Base-by-base conservation (phyloP, 441 rosid genomes). In the Macaranga tanarius region DNA sequence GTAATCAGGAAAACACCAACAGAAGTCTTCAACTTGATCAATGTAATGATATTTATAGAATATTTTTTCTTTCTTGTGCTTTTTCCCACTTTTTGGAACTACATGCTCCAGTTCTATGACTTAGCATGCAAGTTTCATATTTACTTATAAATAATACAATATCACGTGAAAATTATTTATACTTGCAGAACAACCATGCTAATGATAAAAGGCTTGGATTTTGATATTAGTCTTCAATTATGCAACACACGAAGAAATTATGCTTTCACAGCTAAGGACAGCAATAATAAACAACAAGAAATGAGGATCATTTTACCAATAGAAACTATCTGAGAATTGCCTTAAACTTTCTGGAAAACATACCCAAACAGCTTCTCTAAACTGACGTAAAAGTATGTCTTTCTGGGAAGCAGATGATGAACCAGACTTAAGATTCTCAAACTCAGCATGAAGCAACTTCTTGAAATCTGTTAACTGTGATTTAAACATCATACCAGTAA, bases 351-450 rank as follows among this genome's bases (percentile, higher is more conserved):
- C 58, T 40, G 26, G 48, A 75, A 73, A 61, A 52, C 84, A 73
- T 88, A 92, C 96, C 98, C 99, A 95, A 48, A 92, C 84, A 40
- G 91, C 95, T 76, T 90, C 92, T 74, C 83, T 82, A 72, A 91
- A 91, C 76, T 91, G 93, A 40, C 94, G 90, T 77, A 92, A 76
- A 75, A 88, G 69, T 23, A 67, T 84, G 69, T 86, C 81, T 73
- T 84, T 81, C 77, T 81, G 85, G 3, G 83, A 58, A 81, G 50
- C 76, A 20, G 84, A 82, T 70, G 91, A 64, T 47, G 87, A 75
- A 68, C 75, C 58, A 57, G 88, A 75, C 82, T 86, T 85, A 67
- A 82, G 75, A 77, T 87, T 88, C 67, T 76, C 74, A 71, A 85
- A 79, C 81, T 95, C 93, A 19, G 73, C 76, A 65, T 81, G 89